Conservation (phyloP, 2,329 filamentous ascomycete genomes). For the Apiospora aurea region DNA sequence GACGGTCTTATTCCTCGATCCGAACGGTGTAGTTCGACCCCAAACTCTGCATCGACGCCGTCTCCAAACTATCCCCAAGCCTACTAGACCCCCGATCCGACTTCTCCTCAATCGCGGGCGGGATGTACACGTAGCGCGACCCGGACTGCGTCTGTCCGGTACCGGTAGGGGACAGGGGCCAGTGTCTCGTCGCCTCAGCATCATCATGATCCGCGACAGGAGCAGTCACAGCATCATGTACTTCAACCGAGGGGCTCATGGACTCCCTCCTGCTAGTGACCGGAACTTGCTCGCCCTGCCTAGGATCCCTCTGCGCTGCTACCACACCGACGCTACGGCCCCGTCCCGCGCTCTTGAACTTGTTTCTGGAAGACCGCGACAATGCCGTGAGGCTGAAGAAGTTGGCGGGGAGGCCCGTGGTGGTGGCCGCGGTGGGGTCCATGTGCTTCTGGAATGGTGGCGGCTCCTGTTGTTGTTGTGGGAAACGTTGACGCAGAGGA, state of each 20-base stretch:
- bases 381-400: slow-evolving; percentile 23
- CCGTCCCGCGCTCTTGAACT: background rate
- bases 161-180: background rate
- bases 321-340: background rate
- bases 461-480: background rate
- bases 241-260: background rate
- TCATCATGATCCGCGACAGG: background rate
- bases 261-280: too few species aligned
- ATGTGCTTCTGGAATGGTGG: background rate
- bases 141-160: background rate
- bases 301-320: background rate
- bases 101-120: slow-evolving; percentile 14
- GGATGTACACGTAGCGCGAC: slow-evolving; percentile 13
- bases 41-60: slow-evolving; percentile 17
- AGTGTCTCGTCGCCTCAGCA: background rate
- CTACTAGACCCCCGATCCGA: background rate
- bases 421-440: background rate
- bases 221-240: background rate
- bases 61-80: background rate
- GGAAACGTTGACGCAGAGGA: background rate
- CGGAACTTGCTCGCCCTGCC: background rate
- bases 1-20: too few species aligned
- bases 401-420: background rate
- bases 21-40: slow-evolving; percentile 5
- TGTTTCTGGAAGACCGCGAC: background rate